Evolutionary conservation across 352 stramenopile species (phyloP).

Genomic region (Phytophthora megakarya): DNA sequence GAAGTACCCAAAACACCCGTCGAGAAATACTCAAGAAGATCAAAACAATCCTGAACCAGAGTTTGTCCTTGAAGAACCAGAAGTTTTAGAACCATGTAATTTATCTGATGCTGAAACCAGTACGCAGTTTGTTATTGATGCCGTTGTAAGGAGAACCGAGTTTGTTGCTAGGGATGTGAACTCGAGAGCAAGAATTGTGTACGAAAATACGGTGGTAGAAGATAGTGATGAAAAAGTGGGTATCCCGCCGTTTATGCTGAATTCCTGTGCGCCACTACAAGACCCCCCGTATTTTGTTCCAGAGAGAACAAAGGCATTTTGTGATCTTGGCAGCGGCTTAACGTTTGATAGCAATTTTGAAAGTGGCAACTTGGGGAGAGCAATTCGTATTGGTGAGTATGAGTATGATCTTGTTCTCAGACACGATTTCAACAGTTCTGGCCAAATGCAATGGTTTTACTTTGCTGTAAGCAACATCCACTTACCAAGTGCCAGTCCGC

Average conservation of each 20-base stretch:
- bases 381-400: slow-evolving; percentile 76
- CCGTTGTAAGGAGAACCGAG: slow-evolving; percentile 17
- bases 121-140: slow-evolving; percentile 27
- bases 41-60: slow-evolving; percentile 31
- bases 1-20: slow-evolving; percentile 44
- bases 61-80: slow-evolving; percentile 34
- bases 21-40: slow-evolving; percentile 19
- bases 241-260: slow-evolving; percentile 32
- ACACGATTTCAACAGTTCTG: slow-evolving; percentile 81
- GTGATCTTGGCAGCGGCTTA: slow-evolving; percentile 38
- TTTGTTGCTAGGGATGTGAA: slow-evolving; percentile 50
- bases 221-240: slow-evolving; percentile 18
- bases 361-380: slow-evolving; percentile 89
- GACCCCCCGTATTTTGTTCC: slow-evolving; percentile 48
- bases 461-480: slow-evolving; percentile 89
- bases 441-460: slow-evolving; percentile 95
- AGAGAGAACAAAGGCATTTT: slow-evolving; percentile 29
- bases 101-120: slow-evolving; percentile 15
- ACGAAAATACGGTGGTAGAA: slow-evolving; percentile 50
- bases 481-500: neutral
- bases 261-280: slow-evolving; percentile 3
- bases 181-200: slow-evolving; percentile 53
- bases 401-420: slow-evolving; percentile 93
- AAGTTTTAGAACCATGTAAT: slow-evolving; percentile 33
- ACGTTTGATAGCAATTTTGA: slow-evolving; percentile 94